A percentile compares a stretch with the other conserved stretches of the same genome.
These are phyloP conservation scores for Tilletia indica DNA, from an alignment of 1,284 basidiomycete species.

Conservation along the genomic window DNA sequence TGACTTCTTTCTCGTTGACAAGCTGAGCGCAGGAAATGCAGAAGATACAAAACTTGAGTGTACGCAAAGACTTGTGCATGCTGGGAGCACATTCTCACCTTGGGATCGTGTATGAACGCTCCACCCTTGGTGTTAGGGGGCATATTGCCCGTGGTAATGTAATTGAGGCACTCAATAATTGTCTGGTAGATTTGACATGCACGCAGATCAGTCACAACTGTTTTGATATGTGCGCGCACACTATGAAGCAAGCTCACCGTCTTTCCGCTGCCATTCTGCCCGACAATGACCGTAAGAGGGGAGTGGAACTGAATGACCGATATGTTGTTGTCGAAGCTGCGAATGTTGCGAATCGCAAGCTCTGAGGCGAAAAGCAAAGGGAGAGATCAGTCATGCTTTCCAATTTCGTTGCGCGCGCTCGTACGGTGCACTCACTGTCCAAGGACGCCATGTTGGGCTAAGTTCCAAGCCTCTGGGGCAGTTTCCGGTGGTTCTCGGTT, in stretches of 20 bases:
- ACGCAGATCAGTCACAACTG: too few relatives aligned
- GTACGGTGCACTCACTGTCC: slow-evolving; percentile 33
- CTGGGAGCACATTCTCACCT: slow-evolving; percentile 57
- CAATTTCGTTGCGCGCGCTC: not conserved
- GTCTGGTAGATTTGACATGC: slow-evolving; percentile 60
- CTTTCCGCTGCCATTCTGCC: slow-evolving; percentile 97
- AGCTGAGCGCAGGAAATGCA: slow-evolving; percentile 61
- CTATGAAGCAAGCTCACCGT: slow-evolving; percentile 61
- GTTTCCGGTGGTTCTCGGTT: too few relatives aligned
- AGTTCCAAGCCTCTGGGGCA: too few relatives aligned
- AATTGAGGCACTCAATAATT: slow-evolving; percentile 98
- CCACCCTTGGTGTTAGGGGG: slow-evolving; percentile 97
- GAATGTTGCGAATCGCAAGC: slow-evolving; percentile 56
- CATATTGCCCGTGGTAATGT: slow-evolving; percentile 95
- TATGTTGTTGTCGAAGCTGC: slow-evolving; percentile 71
- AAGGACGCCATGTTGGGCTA: slow-evolving; percentile 41
- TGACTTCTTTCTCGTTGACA: slow-evolving; percentile 96
- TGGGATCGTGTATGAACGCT: slow-evolving; percentile 96
- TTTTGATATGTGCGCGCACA: not conserved
- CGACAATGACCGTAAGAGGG: slow-evolving; percentile 97
- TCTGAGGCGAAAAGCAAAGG: slow-evolving; percentile 26
- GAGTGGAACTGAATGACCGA: slow-evolving; percentile 96
- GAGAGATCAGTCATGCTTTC: not conserved
- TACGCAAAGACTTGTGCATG: slow-evolving; percentile 31
- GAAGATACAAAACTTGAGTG: not conserved